Base-by-base conservation (phyloP, 2,329 filamentous ascomycete genomes). In the Hypoxylon sp. region DNA sequence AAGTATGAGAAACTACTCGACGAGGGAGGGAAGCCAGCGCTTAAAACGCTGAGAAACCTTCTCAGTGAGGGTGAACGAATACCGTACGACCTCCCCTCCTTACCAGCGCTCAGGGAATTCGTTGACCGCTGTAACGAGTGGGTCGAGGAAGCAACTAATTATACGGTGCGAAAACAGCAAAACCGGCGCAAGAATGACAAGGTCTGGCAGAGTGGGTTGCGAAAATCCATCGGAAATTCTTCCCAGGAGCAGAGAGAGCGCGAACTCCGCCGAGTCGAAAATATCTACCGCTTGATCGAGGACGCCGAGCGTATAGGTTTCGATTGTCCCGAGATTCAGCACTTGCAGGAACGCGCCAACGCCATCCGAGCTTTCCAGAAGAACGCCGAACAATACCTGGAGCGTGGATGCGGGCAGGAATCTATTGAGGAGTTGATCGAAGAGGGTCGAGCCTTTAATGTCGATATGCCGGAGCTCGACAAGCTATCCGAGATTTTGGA, bases 71-170 rank as follows among this genome's bases (percentile, higher is more conserved):
- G 96, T 80, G 96, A 99, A 82, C 94, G 93, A 80, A 98, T 99
- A 76, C 94, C 95, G 65, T 97, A 93, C 84, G 91, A 93, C 64
- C 87, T 99, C 69, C 89, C 91, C 72, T 94, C 93, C 69, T 87
- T 99, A 70, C 87, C 92, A 74, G 88, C 93, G 74, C 86, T 99
- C 74, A 92, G 90, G 81, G 88, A 91, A 72, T 99, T 97, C 82
- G 96, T 99, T 79, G 94, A 97, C 74, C 91, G 93, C 76, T 98
- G 96, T 84, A 97, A 97, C 80, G 94, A 97, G 78, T 98, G 97
- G 92, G 93, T 98, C 70, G 96, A 98, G 76, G 95, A 98, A 82
- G 96, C 96, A 72, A 96, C 93, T 76, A 94, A 92, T 78, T 99
- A 97, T 83, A 97, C 94, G 76, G 94, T 96, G 65, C 92, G 96